Percentiles rank a stretch among this genome's conserved stretches.
Conservation (phyloP, 2,329 filamentous ascomycete genomes). For the Fusarium albosuccineum region DNA sequence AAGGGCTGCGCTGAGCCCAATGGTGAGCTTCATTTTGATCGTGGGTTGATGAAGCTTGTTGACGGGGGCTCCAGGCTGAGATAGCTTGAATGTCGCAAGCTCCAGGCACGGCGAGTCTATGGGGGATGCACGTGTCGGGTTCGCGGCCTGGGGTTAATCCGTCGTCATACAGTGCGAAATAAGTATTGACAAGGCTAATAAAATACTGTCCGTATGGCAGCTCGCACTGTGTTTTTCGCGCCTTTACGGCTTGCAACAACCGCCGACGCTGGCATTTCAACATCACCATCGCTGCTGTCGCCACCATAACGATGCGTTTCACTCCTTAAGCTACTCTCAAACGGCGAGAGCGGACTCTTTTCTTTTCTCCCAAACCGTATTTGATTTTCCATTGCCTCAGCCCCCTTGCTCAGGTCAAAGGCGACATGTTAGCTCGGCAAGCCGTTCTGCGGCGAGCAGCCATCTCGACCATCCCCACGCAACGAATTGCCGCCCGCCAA, state of each 20-base stretch:
- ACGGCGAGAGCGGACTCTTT: slow-evolving; percentile 13
- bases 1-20: slow-evolving; percentile 56
- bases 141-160: slow-evolving; percentile 48
- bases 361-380: background rate
- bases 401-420: slow-evolving; percentile 6
- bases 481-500: slow-evolving; percentile 40
- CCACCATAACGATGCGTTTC: slow-evolving; percentile 38
- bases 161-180: slow-evolving; percentile 48
- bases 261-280: slow-evolving; percentile 15
- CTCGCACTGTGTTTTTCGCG: slow-evolving; percentile 2
- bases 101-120: slow-evolving; percentile 39
- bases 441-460: slow-evolving; percentile 40
- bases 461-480: slow-evolving; percentile 37
- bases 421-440: slow-evolving; percentile 45
- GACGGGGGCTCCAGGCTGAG: slow-evolving; percentile 42
- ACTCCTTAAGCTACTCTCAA: slow-evolving; percentile 23
- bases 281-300: slow-evolving; percentile 20
- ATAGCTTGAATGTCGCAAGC: slow-evolving; percentile 52
- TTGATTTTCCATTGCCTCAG: background rate
- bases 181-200: no score
- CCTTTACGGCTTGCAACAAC: slow-evolving; percentile 15
- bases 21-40: slow-evolving; percentile 59
- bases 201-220: background rate
- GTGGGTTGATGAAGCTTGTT: slow-evolving; percentile 50
- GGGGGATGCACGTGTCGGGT: slow-evolving; percentile 47